Evolutionary conservation across 2,329 filamentous ascomycete genomes (phyloP), one percentile per base, ranked within the genome.

Genomic region (Colletotrichum musae): DNA sequence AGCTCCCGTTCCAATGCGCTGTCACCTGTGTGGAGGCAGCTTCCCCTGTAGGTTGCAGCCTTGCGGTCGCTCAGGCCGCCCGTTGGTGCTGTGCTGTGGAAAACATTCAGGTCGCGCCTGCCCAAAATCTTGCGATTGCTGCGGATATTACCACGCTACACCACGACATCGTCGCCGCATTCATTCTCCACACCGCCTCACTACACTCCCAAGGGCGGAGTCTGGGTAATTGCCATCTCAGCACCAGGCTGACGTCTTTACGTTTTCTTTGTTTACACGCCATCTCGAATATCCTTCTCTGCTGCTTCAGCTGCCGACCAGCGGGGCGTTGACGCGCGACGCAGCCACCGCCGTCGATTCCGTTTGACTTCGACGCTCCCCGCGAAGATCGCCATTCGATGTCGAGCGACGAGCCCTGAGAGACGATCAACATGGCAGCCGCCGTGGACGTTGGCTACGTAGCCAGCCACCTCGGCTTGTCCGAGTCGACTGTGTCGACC

Each of bases 401-500:
- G 64, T 70, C 64, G 28, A 70, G 43, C 43, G 64, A 7, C 16
- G 36, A 21, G 48, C 21, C 26, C 16, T 70, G 56, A 70, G 56
- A 10, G 2, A 60, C 28, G 15, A 60, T 68, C 56, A 80, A 71
- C 70, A 84, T 84, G 82, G 82, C 82, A 75, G 79, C 79, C 70
- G 80, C 78, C 73, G 80, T 94, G 76, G 93, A 95, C 83, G 84
- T 91, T 73, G 88, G 87, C 81, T 94, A 93, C 82, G 83, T 95
- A 75, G 90, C 92, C 79, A 87, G 89, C 79, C 91, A 93, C 77
- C 88, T 93, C 76, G 87, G 88, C 77, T 83, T 95, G 78, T 87
- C 92, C 32, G 87, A 93, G 81, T 83, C 86, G 21, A 89, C 87
- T 28, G 78, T 95, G 57, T 83, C 86, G 56, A 85, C 87, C 26